phyloP scores from a whole-genome alignment of 2,329 filamentous ascomycete genomes.

The Penicillium concentricum region DNA sequence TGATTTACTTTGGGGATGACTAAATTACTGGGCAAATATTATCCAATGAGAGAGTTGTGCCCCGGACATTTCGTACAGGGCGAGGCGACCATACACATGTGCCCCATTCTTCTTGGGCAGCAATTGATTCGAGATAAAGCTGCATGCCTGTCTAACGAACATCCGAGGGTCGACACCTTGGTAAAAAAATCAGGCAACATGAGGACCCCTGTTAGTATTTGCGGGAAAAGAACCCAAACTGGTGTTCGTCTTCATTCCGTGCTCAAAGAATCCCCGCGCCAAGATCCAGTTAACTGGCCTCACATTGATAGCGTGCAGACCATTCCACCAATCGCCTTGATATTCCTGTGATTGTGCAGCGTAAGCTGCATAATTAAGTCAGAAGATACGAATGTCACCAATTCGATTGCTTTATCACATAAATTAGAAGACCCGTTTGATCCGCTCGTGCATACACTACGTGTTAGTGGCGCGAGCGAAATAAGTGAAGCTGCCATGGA shows the following conservation, averaged over 20 bases:
- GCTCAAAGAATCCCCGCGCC: background rate
- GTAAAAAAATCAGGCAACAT: background rate
- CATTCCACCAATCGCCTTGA: background rate
- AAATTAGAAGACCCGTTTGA: background rate
- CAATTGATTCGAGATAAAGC: background rate
- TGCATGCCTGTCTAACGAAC: background rate
- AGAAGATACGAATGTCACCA: background rate
- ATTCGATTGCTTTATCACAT: slow-evolving; percentile 1
- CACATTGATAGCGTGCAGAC: background rate
- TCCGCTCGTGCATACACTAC: slow-evolving; percentile 5
- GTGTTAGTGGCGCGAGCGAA: background rate
- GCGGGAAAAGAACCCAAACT: background rate
- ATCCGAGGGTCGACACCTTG: background rate
- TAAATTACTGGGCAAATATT: no score
- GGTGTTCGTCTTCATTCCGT: background rate
- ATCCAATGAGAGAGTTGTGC: no score
- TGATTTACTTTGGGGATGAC: no score
- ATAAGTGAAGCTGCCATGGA: background rate
- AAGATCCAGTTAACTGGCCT: background rate
- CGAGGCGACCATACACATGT: background rate
- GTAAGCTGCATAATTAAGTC: slow-evolving; percentile 8
- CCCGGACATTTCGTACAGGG: background rate
- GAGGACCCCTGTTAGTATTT: background rate
- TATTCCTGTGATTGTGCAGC: background rate
- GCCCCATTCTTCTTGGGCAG: background rate